Evolutionary conservation across 805 yeast species (phyloP).

Genomic region (Ogataea nakhonphanomensis): DNA sequence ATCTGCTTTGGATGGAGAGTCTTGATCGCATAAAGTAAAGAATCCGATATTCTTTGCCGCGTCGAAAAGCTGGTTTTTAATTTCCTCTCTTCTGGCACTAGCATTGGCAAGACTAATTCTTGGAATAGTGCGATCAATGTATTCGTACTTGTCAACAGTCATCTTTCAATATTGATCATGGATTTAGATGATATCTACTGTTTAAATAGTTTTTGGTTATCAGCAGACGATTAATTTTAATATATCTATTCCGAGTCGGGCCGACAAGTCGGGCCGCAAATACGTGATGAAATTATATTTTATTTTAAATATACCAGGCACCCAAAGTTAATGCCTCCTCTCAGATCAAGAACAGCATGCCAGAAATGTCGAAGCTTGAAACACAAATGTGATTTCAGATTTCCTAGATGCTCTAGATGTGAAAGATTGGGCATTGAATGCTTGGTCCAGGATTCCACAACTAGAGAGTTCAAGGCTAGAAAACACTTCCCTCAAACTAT

Average conservation of each 20-base stretch:
- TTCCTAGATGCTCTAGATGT: conserved; percentile 25
- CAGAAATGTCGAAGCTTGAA: conserved; percentile 24
- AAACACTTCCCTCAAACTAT: neutral
- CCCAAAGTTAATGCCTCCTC: conserved; percentile 12
- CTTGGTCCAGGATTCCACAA: conserved; percentile 17
- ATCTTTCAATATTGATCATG: neutral
- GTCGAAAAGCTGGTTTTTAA: conserved; percentile 28
- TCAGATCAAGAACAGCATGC: conserved; percentile 16
- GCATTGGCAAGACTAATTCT: conserved; percentile 29
- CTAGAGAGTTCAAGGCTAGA: conserved; percentile 12
- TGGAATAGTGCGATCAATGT: conserved; percentile 27
- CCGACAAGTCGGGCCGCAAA: conserved; percentile 1
- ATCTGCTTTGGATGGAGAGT: conserved; percentile 29
- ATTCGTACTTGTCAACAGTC: conserved; percentile 8
- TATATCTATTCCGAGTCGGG: conserved; percentile 3
- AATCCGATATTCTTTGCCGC: conserved; percentile 33
- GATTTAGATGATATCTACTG: too few relatives aligned
- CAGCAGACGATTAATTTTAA: neutral
- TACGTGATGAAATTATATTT: neutral
- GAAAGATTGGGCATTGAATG: conserved; percentile 16
- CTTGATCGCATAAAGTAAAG: conserved; percentile 32
- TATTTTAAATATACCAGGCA: neutral
- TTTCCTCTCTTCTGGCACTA: conserved; percentile 29
- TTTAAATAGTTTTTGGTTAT: neutral
- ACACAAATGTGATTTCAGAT: conserved; percentile 24